Evolutionary conservation across 805 yeast genomes (phyloP), one percentile per base, ranked within the genome.

Genomic region (Kodamaea sagamina): DNA sequence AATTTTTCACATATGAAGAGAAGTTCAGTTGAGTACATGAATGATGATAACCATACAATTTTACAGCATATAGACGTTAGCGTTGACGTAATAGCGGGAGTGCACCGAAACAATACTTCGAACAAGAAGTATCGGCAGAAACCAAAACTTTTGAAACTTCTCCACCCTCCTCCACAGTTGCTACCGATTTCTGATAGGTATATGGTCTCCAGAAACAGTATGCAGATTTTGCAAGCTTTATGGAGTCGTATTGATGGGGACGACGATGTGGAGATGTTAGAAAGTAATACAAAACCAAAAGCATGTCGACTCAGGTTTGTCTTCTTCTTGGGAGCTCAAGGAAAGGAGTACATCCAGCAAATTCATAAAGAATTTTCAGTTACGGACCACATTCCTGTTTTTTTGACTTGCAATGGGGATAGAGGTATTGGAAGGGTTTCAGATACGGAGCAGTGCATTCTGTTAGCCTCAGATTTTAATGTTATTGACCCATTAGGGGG

Each of bases 401-500:
- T 55, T 34, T 36, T 57, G 10, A 50, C 61, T n/a, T 50, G 54
- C 44, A 47, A 49, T 36, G 32, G 24, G 13, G 28, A 39, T 12
- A 15, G 28, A 17, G 26, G 39, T 8, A 12, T 17, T 2, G 36
- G 36, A 7, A 25, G 40, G 9, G 41, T 35, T 12, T 47, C 53
- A 29, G 35, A 39, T 28, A 35, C 48, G 4, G 27, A 43, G 6
- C 53, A 55, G 39, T 63, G 69, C 50, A 46, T 44, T 10, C 21
- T 34, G 10, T 43, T 67, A 15, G 41, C 64, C 1, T 45, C 51
- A 3, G 56, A 59, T 18, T 57, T 67, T 34, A 42, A 54, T 19
- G 47, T 65, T 7, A 39, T 55, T 16, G 66, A 66, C 37, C 72
- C 72, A 4, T 39, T 64, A 21, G 71, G 72, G 3, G 71, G 72